phyloP scores from a whole-genome alignment of 2,329 filamentous ascomycete species.

The Nakataea oryzae region DNA sequence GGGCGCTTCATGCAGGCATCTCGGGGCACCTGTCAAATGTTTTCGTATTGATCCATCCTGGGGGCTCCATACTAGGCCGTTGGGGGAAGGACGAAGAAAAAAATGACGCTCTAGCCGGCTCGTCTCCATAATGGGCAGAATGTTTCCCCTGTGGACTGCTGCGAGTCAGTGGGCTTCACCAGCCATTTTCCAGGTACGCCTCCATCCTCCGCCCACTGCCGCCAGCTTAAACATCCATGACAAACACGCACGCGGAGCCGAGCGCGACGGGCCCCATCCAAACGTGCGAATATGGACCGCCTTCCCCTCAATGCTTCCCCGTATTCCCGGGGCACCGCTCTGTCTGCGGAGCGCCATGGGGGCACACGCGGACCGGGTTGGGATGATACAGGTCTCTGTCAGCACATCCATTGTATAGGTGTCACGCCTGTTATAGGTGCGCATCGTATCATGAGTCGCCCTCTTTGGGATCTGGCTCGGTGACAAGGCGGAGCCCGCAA shows the following conservation, averaged over 20 bases:
- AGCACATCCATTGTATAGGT: not conserved
- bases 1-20: no score
- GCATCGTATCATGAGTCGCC: not conserved
- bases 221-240: not conserved
- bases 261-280: not conserved
- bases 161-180: not conserved
- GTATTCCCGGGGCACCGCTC: not conserved
- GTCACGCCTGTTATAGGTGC: not conserved
- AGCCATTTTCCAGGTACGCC: no score
- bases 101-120: no score
- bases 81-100: no score
- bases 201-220: no score
- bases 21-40: no score
- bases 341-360: not conserved
- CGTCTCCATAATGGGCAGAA: no score
- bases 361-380: not conserved
- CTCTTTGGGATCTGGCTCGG: not conserved
- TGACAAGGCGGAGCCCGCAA: not conserved
- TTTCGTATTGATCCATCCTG: no score
- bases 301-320: not conserved
- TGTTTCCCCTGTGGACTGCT: not conserved
- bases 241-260: not conserved
- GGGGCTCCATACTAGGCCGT: no score
- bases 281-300: not conserved
- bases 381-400: not conserved